Conservation (phyloP, 768 basidiomycete genomes). For the Pleurotus tuber-regium region DNA sequence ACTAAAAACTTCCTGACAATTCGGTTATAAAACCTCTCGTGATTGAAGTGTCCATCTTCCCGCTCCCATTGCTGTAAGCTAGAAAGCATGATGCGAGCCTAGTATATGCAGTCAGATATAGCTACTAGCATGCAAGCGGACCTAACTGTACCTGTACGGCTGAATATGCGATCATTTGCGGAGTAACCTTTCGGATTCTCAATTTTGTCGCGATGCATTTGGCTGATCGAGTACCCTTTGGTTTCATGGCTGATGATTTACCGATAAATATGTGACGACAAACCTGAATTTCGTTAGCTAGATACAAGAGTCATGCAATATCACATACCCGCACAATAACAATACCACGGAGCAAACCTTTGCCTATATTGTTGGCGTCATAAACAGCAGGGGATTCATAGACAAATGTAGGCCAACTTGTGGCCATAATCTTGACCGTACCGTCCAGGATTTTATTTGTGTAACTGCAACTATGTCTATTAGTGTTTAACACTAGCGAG, state of each 20-base stretch:
- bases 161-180: constrained; percentile 27
- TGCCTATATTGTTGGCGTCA: constrained; percentile 4
- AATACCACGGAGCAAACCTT: constrained; percentile 4
- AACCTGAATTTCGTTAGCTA: not conserved
- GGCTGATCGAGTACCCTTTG: not conserved
- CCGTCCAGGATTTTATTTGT: not conserved
- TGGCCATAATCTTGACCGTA: not conserved
- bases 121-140: not conserved
- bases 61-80: constrained; percentile 14
- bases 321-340: constrained; percentile 6
- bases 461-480: not conserved
- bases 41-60: constrained; percentile 19
- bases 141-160: constrained; percentile 23
- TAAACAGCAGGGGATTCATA: constrained; percentile 5
- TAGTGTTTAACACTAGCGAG: not conserved
- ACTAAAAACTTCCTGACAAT: constrained; percentile 22
- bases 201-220: constrained; percentile 9
- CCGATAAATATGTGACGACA: constrained; percentile 13
- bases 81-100: constrained; percentile 22
- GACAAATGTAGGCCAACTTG: constrained; percentile 3
- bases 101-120: not conserved
- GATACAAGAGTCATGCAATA: not conserved
- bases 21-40: constrained; percentile 15
- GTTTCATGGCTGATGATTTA: not conserved
- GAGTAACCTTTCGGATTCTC: constrained; percentile 18